Evolutionary conservation across 176 grass and related monocot genomes (phyloP).

Genomic region (Ensete ventricosum): DNA sequence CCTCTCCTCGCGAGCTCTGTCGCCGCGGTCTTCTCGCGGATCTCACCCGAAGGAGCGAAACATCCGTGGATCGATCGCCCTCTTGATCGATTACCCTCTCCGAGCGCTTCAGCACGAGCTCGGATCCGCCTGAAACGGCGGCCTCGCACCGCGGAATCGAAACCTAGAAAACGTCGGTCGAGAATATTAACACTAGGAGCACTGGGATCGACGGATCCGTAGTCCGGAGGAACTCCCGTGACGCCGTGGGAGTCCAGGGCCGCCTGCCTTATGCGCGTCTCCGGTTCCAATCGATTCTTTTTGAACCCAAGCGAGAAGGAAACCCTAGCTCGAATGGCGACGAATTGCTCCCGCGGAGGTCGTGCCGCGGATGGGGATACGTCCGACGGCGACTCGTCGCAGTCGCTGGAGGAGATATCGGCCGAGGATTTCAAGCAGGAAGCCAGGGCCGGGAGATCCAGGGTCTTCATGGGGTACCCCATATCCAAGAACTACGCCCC

Average conservation of each 20-base stretch:
- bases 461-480: conserved; percentile 71
- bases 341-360: conserved; percentile 1
- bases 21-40: not conserved
- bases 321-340: conserved; percentile 24
- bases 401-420: conserved; percentile 9
- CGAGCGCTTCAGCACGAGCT: conserved; percentile 15
- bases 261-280: conserved; percentile 14
- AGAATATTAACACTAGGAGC: not conserved
- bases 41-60: not conserved
- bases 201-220: not conserved
- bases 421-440: not conserved
- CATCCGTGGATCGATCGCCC: not conserved
- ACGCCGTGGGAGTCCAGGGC: not conserved
- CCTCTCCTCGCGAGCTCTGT: not conserved
- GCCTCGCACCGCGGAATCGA: conserved; percentile 18
- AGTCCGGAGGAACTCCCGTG: not conserved
- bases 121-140: conserved; percentile 15
- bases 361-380: conserved; percentile 27
- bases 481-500: conserved; percentile 70
- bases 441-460: conserved; percentile 29
- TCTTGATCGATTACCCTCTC: not conserved
- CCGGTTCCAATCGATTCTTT: conserved; percentile 23
- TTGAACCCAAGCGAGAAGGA: conserved; percentile 20
- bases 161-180: not conserved
- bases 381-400: conserved; percentile 62